phyloP scores from a whole-genome alignment of 139 green algal species.

The Chlorella vulgaris region DNA sequence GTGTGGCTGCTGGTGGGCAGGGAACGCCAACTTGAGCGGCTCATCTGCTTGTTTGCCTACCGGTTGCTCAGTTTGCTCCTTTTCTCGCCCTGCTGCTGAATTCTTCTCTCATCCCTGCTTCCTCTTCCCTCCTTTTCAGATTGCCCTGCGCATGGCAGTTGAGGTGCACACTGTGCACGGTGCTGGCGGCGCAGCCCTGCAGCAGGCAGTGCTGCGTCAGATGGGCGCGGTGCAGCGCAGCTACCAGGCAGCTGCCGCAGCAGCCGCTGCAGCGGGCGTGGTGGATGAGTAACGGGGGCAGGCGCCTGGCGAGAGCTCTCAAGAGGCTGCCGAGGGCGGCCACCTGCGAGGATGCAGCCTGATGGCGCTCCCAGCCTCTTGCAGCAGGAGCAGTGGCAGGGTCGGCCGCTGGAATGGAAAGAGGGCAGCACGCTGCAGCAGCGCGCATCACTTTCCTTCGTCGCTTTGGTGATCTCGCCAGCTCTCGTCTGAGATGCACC shows the following conservation, averaged over 20 bases:
- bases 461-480: too few relatives aligned
- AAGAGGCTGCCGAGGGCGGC: background rate
- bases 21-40: background rate
- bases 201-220: conserved; percentile 38
- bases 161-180: conserved; percentile 43
- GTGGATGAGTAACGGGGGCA: conserved; percentile 31
- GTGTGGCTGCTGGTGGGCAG: background rate
- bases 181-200: conserved; percentile 28
- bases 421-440: too few relatives aligned
- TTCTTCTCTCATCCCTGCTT: background rate
- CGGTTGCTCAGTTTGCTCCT: too few relatives aligned
- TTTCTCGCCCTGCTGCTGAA: too few relatives aligned
- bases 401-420: too few relatives aligned
- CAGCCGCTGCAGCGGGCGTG: conserved; percentile 20
- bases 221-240: conserved; percentile 40
- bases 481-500: too few relatives aligned
- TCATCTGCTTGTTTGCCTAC: too few relatives aligned
- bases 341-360: too few relatives aligned
- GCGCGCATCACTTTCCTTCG: too few relatives aligned
- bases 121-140: background rate
- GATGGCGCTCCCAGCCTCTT: background rate
- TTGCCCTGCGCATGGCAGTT: conserved; percentile 38
- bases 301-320: background rate
- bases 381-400: too few relatives aligned
- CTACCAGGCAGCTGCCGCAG: conserved; percentile 38